Evolutionary conservation across 177 flowering plant species (phyloP).

Genomic region (Vitis hybrid): DNA sequence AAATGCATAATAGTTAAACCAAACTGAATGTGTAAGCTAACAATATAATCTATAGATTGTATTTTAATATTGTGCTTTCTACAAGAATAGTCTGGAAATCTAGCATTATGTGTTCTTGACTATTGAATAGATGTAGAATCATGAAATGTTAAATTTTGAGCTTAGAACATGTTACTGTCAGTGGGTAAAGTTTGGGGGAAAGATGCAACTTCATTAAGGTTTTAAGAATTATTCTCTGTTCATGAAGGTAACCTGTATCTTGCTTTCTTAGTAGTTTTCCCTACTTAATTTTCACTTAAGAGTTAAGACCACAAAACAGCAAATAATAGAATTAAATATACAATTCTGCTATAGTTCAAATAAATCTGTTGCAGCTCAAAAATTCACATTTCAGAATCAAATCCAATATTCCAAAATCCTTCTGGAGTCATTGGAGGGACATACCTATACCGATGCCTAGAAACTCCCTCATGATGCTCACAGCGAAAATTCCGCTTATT

Average conservation of each 20-base stretch:
- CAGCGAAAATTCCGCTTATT: constrained; percentile 48
- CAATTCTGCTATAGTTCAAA: not conserved
- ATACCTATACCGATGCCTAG: constrained; percentile 88
- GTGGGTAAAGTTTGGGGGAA: not conserved
- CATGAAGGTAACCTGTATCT: not conserved
- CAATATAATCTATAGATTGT: too few relatives aligned
- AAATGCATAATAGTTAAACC: too few relatives aligned
- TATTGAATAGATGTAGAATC: too few relatives aligned
- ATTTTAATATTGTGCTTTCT: too few relatives aligned
- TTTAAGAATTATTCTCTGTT: not conserved
- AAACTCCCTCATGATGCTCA: constrained; percentile 94
- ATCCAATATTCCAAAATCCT: constrained; percentile 99
- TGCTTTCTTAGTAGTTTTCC: not conserved
- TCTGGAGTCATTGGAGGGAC: constrained; percentile 92
- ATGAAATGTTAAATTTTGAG: too few relatives aligned
- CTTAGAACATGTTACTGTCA: too few relatives aligned
- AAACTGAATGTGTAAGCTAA: too few relatives aligned
- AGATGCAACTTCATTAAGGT: not conserved
- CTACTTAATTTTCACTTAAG: not conserved
- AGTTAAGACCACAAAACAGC: too few relatives aligned
- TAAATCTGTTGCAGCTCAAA: not conserved
- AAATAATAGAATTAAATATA: not conserved
- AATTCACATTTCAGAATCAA: constrained; percentile 78
- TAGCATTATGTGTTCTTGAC: too few relatives aligned
- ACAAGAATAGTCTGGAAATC: too few relatives aligned